phyloP scores from a whole-genome alignment of 768 basidiomycete species.

The Termitomyces sp. region DNA sequence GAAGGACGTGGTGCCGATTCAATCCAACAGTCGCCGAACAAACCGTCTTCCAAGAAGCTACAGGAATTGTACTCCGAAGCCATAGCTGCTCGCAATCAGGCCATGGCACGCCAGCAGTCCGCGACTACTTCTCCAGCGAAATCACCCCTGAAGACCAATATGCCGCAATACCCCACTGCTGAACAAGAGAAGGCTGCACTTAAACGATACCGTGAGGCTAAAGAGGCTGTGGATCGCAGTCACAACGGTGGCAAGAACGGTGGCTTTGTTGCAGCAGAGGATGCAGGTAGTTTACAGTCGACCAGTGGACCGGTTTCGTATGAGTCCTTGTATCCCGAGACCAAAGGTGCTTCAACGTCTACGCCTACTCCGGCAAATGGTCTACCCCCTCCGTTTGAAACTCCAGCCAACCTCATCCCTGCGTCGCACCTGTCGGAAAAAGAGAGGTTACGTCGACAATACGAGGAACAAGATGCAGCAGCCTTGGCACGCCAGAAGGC shows the following conservation, averaged over 20 bases:
- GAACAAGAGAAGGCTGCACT: constrained; percentile 76
- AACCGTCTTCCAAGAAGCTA: constrained; percentile 4
- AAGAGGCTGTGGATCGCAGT: constrained; percentile 61
- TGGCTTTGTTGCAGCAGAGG: constrained; percentile 20
- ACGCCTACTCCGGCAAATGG: constrained; percentile 23
- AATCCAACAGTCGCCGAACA: constrained; percentile 12
- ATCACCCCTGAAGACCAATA: constrained; percentile 16
- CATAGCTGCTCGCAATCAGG: constrained; percentile 26
- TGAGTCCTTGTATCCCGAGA: constrained; percentile 54
- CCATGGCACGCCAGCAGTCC: constrained; percentile 15
- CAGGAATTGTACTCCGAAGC: constrained; percentile 26
- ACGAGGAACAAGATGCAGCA: constrained; percentile 65
- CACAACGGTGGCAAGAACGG: constrained; percentile 44
- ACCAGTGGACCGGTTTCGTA: constrained; percentile 52
- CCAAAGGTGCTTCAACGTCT: constrained; percentile 26
- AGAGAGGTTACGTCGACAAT: constrained; percentile 59
- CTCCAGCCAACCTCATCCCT: constrained; percentile 33
- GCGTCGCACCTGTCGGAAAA: constrained; percentile 57
- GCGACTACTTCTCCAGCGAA: constrained; percentile 5
- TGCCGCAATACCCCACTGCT: constrained; percentile 57
- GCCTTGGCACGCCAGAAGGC: constrained; percentile 28
- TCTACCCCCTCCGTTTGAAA: constrained; percentile 55
- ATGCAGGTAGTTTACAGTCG: constrained; percentile 12
- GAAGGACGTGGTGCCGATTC: constrained; percentile 9
- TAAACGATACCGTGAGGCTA: constrained; percentile 66